Percentiles rank a stretch among this genome's conserved stretches.
Conservation (phyloP, 345 rosid genomes). For the Eucalyptus pumila region DNA sequence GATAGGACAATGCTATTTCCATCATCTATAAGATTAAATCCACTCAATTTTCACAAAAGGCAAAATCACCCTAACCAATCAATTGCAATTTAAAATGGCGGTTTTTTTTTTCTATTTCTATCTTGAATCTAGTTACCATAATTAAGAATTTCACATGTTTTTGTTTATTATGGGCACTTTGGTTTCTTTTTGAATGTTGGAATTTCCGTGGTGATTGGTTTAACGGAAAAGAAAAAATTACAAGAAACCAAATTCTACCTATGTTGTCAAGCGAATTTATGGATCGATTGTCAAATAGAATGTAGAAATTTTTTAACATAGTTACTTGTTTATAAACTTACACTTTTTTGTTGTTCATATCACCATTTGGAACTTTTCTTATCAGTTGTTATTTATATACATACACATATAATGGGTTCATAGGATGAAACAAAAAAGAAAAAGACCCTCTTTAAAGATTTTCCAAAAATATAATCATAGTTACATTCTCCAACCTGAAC, state of each 20-base stretch:
- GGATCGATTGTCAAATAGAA: neutral
- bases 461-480: neutral
- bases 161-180: neutral
- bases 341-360: neutral
- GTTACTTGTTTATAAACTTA: neutral
- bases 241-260: neutral
- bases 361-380: neutral
- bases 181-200: neutral
- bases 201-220: neutral
- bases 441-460: neutral
- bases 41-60: neutral
- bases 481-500: neutral
- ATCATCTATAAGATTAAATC: neutral
- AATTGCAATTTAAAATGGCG: neutral
- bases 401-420: neutral
- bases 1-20: neutral
- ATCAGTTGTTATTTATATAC: neutral
- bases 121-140: neutral
- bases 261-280: neutral
- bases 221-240: no score
- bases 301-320: neutral
- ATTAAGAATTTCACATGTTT: neutral
- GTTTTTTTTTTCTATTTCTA: neutral
- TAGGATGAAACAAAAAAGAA: neutral
- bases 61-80: neutral